Evolutionary conservation across 345 rosid genomes (phyloP).

Genomic region (Melaleuca alternifolia): DNA sequence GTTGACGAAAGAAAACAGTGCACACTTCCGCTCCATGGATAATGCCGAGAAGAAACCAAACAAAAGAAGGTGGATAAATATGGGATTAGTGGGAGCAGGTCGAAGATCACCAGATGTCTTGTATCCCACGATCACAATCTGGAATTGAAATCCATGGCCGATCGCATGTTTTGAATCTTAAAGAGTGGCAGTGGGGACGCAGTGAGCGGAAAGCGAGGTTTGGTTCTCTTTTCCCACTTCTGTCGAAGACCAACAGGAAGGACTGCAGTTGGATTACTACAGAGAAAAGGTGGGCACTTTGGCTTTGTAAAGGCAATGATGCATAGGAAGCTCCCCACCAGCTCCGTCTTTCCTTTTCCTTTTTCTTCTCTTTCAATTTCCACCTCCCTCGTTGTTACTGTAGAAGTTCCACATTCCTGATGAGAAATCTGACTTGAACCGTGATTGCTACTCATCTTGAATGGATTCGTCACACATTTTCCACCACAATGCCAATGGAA

Average conservation of each 20-base stretch:
- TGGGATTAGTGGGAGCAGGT: not conserved
- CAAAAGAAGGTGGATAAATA: not conserved
- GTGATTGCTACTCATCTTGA: not conserved
- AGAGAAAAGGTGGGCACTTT: not conserved
- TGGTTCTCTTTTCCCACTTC: not conserved
- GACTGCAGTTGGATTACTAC: not conserved
- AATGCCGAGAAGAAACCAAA: not conserved
- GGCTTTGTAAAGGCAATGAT: not conserved
- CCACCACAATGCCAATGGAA: fast-evolving
- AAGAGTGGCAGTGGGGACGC: not conserved
- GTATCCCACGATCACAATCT: not conserved
- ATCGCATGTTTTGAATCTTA: not conserved
- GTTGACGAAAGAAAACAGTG: not conserved
- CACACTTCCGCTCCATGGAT: not conserved
- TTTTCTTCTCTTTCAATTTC: not conserved
- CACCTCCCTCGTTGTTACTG: not conserved
- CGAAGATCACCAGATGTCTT: not conserved
- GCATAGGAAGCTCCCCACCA: not conserved
- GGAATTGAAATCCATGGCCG: not conserved
- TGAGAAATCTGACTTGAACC: not conserved
- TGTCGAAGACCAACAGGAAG: not conserved
- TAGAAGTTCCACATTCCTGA: not conserved
- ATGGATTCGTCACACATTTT: fast-evolving
- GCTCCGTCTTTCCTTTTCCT: not conserved
- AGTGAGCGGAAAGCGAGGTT: not conserved